Base-by-base conservation (phyloP, 192 early-diverging fungal species). In the Polychytrium aggregatum region DNA sequence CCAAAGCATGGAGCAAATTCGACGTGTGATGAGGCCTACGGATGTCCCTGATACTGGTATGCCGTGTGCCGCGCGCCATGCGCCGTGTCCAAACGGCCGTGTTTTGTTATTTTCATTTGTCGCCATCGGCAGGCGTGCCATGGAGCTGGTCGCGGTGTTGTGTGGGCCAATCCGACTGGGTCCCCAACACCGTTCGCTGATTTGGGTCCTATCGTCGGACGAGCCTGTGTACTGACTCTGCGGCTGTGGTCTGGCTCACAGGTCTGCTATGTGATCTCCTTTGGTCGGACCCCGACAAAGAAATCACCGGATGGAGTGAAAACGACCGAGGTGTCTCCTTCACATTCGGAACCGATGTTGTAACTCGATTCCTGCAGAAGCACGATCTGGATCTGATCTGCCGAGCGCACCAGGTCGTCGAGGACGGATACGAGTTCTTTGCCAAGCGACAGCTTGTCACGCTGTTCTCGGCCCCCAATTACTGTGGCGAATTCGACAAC, bases 381-480 rank as follows among this genome's bases (percentile, higher is more conserved):
- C 91, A 97, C 60, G 93, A 97, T 60, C 72, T 97, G 65, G 93
- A 97, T 64, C 68, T 97, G 56, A 90, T 97, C 59, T 97, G 93
- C 69, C 84, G 93, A 48, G 93, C 93, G 18, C 93, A 97, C 74
- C 90, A 94, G 68, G 93, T 97, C 3, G 91, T 94, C 8, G 93
- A 97, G 60, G 93, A 97, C 64, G 93, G 93, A 14, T 97, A 97
- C 57, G 93, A 97, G 64, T 97, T 97, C 62, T 97, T 97, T 76
- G 90, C 90, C 40, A 92, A 93, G 66, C 77, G 93, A 36, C 86
- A 92, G 57, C 61, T 97, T 34, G 93, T 97, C 34, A 97, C 93
- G 7, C 65, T 97, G 51, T 97, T 97, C 61, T 90, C 86, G 18
- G 92, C 90, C 26, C 92, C 92, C n/a, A 93, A 93, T 58, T 95